These are phyloP conservation scores for Candida jianshihensis DNA, from an alignment of 805 yeast genomes.

Conservation along the genomic window DNA sequence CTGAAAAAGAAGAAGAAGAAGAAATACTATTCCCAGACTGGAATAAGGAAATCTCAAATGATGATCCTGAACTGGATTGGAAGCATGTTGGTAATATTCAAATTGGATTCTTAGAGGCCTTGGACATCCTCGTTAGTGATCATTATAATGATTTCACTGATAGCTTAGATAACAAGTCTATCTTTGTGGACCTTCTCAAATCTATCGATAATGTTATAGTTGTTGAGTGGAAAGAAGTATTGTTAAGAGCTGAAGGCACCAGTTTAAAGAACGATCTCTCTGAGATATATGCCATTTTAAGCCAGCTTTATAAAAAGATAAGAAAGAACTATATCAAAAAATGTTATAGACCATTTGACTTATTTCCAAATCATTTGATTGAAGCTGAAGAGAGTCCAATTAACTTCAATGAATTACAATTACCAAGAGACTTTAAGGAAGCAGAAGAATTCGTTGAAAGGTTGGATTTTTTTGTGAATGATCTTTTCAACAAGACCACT, in stretches of 20 bases:
- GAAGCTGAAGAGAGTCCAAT: conserved; percentile 2
- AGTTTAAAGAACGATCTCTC: conserved; percentile 22
- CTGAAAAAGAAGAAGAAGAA: conserved; percentile 9
- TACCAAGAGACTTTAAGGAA: conserved; percentile 34
- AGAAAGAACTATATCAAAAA: conserved; percentile 67
- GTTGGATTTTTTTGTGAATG: conserved; percentile 55
- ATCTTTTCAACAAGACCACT: conserved; percentile 49
- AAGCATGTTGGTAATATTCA: conserved; percentile 70
- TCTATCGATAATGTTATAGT: conserved; percentile 60
- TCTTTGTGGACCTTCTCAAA: conserved; percentile 58
- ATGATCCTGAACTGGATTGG: conserved; percentile 51
- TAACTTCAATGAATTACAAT: conserved; percentile 1
- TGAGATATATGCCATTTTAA: conserved; percentile 22
- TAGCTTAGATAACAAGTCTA: conserved; percentile 51
- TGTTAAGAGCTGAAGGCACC: conserved; percentile 14
- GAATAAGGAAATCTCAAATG: conserved; percentile 32
- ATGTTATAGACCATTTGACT: conserved; percentile 50
- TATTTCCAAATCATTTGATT: conserved; percentile 12
- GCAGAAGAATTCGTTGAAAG: conserved; percentile 57
- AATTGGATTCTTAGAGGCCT: conserved; percentile 71
- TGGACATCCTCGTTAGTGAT: conserved; percentile 61
- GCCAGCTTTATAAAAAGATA: conserved; percentile 51
- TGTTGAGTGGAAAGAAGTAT: conserved; percentile 41
- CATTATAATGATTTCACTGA: conserved; percentile 72
- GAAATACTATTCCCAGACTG: conserved; percentile 48